These are phyloP conservation scores for Diaporthe citrichinensis DNA, from an alignment of 2,329 filamentous ascomycete species.

Conservation along the genomic window DNA sequence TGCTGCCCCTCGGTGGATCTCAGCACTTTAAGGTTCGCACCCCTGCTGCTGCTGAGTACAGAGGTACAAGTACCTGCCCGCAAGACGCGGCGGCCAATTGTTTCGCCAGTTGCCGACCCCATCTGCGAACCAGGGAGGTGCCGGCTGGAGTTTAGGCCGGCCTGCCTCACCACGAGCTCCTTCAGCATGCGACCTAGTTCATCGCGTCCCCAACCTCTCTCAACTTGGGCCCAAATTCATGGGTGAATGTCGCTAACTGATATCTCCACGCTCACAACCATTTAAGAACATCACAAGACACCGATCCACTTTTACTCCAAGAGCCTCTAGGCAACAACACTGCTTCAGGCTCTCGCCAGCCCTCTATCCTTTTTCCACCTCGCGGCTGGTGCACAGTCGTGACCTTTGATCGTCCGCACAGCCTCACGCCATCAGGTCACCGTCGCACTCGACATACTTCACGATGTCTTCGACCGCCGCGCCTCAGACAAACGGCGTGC, in stretches of 20 bases:
- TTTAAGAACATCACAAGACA: background rate
- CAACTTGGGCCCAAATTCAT: too few species aligned
- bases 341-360: background rate
- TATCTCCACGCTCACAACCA: background rate
- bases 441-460: slow-evolving; percentile 6
- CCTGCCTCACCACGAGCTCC: background rate
- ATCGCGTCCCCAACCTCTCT: background rate
- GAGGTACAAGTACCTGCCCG: background rate
- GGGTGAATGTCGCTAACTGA: background rate
- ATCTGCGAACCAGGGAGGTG: background rate
- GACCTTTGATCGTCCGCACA: background rate
- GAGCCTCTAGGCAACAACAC: background rate
- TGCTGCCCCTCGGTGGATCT: slow-evolving; percentile 23
- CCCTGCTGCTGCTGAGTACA: slow-evolving; percentile 7
- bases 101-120: slow-evolving; percentile 33
- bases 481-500: slow-evolving; percentile 69
- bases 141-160: background rate
- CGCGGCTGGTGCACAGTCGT: background rate
- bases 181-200: background rate
- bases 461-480: slow-evolving; percentile 51
- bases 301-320: background rate
- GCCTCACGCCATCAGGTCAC: slow-evolving; percentile 21
- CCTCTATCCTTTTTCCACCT: background rate
- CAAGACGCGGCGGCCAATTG: slow-evolving; percentile 33
- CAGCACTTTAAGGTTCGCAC: slow-evolving; percentile 13